Percentiles rank a stretch among this genome's conserved stretches.
Conservation (phyloP, 176 grass and related monocot species). For the Oryza meyeriana region DNA sequence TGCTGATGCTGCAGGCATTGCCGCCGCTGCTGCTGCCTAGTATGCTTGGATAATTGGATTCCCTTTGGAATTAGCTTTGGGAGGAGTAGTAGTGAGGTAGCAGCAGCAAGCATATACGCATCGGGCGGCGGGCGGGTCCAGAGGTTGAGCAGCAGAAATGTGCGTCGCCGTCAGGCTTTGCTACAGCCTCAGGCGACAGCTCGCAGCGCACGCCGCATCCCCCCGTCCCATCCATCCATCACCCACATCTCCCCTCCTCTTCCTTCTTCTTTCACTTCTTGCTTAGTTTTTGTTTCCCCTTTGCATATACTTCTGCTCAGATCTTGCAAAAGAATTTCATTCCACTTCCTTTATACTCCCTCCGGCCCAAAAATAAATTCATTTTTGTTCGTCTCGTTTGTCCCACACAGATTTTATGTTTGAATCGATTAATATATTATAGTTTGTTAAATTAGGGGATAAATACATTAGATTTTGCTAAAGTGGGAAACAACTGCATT, state of each 20-base stretch:
- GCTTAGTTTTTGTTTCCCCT: not conserved
- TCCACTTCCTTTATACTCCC: no score
- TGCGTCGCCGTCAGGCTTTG: conserved; percentile 28
- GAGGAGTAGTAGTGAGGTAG: not conserved
- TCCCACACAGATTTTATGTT: no score
- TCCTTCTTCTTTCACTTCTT: not conserved
- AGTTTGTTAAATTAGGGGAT: no score
- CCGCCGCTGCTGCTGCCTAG: not conserved
- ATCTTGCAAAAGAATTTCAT: not conserved
- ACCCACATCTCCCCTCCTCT: not conserved
- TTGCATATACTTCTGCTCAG: not conserved
- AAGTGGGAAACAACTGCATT: no score
- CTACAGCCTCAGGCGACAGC: conserved; percentile 18
- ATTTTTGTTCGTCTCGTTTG: no score
- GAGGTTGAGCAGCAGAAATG: not conserved
- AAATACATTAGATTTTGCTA: no score
- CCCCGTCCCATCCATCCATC: not conserved
- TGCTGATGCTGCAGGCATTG: not conserved
- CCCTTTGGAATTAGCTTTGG: not conserved
- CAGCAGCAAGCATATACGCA: not conserved
- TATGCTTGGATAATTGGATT: not conserved
- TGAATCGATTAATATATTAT: no score
- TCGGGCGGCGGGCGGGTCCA: not conserved
- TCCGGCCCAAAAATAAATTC: no score
- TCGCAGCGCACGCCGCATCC: conserved; percentile 24